A percentile compares a stretch with the other conserved stretches of the same genome.
These are phyloP conservation scores for Lachnellula subtilissima DNA, from an alignment of 2,329 filamentous ascomycete species.

Conservation along the genomic window DNA sequence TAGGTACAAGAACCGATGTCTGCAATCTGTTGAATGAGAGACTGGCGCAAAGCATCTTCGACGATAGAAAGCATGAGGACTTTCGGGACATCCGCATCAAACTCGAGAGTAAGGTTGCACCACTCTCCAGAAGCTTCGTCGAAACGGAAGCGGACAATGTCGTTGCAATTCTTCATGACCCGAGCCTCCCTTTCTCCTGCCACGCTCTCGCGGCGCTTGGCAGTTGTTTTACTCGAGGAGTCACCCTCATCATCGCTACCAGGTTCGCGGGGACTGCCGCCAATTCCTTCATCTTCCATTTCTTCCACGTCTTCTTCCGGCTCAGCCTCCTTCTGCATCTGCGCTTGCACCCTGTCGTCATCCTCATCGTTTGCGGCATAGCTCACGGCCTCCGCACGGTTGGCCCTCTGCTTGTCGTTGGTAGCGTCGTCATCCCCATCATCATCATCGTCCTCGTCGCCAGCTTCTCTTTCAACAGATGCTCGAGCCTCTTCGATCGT, in stretches of 20 bases:
- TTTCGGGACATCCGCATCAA: constrained; percentile 76
- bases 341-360: constrained; percentile 68
- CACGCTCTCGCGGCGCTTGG: constrained; percentile 19
- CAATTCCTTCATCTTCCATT: constrained; percentile 49
- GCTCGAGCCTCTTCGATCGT: constrained; percentile 44
- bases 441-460: constrained; percentile 40
- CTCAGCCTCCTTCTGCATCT: constrained; percentile 54
- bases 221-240: constrained; percentile 27
- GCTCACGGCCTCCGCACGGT: constrained; percentile 75
- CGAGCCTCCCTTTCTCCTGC: constrained; percentile 50
- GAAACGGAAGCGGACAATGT: constrained; percentile 74
- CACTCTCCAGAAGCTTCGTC: constrained; percentile 68
- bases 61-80: constrained; percentile 89
- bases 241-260: constrained; percentile 32
- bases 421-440: constrained; percentile 71
- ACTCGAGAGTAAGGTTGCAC: constrained; percentile 80
- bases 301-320: constrained; percentile 46
- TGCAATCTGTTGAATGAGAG: constrained; percentile 81
- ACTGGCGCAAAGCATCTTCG: constrained; percentile 70
- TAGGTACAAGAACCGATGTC: constrained; percentile 69
- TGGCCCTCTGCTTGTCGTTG: constrained; percentile 66
- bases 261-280: constrained; percentile 42
- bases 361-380: constrained; percentile 93
- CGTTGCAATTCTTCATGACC: constrained; percentile 57
- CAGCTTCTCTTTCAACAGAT: constrained; percentile 59